Evolutionary conservation across 306 rosid genomes (phyloP), one percentile per base, ranked within the genome.

Genomic region (Adenanthera pavonina): DNA sequence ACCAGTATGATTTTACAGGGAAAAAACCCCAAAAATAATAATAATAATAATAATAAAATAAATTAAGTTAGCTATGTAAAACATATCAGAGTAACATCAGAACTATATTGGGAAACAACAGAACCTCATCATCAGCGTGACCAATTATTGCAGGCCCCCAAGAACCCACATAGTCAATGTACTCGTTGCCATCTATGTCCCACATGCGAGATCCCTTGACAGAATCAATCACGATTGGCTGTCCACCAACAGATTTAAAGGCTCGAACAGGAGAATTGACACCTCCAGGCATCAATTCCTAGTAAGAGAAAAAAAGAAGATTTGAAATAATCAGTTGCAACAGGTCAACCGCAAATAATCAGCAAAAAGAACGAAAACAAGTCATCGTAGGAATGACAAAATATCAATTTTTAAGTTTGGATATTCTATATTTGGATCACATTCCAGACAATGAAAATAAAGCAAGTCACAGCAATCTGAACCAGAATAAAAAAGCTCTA

Each of bases 81-180:
- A 19, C 54, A 54, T 20, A 25, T 20, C 16, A 11, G 16, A 43
- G 44, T 41, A 33, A 35, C 7, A 35, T 35, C 19, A 30, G 13
- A 33, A 51, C 8, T 49, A 49, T 7, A 72, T 25, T 17, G 9
- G 54, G 34, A 74, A 68, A n/a, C 8, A 79, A 79, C 4, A 54
- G 34, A 78, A 94, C 98, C 97, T 90, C 82, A 81, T 91, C 96
- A 83, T 95, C 96, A 0, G 99, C 97, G 38, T 96, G 99, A 40
- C 99, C 99, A n/a, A 96, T 93, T 35, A 96, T 93, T 7, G 98
- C 99, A 47, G 99, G 99, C 25, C 99, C 99, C 99, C 99, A 95
- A 75, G 99, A 95, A 75, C 99, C 98, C 7, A 95, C 99, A 77
- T 95, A 95, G 88, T 95, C 99, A 49, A 95, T 90, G 85, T 95